Evolutionary conservation across 176 grass and related monocot species (phyloP).

Genomic region (Metroxylon sagu): DNA sequence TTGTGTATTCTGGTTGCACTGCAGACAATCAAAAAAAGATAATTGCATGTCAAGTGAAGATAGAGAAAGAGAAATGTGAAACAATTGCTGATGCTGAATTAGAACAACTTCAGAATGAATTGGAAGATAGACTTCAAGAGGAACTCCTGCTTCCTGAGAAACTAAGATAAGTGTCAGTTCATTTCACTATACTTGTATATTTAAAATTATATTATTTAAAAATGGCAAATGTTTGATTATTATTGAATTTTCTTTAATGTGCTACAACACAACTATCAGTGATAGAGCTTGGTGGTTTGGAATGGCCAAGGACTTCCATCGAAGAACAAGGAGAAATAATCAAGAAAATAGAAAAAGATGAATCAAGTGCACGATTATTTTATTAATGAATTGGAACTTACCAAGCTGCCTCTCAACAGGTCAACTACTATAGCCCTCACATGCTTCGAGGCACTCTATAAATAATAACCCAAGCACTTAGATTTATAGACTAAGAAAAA

Average conservation of each 20-base stretch:
- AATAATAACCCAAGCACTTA: no score
- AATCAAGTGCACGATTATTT: slow-evolving; percentile 41
- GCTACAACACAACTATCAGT: slow-evolving; percentile 40
- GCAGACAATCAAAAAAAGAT: slow-evolving; percentile 54
- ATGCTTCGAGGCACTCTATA: no score
- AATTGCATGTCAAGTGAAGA: slow-evolving; percentile 37
- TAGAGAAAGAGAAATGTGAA: slow-evolving; percentile 39
- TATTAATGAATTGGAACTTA: no score
- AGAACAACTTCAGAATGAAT: slow-evolving; percentile 29
- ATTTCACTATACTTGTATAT: no score
- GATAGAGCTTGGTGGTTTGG: slow-evolving; percentile 49
- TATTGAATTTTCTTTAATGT: slow-evolving; percentile 15
- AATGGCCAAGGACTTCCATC: slow-evolving; percentile 38
- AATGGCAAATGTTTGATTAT: slow-evolving; percentile 1
- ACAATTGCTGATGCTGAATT: slow-evolving; percentile 53
- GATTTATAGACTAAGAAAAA: no score
- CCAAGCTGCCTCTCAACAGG: no score
- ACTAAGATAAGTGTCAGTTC: slow-evolving; percentile 49
- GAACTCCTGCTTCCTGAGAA: slow-evolving; percentile 47
- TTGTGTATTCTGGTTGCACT: neutral
- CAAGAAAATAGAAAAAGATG: slow-evolving; percentile 57
- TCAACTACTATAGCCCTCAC: no score
- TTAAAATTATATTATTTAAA: neutral
- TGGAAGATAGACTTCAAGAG: slow-evolving; percentile 40
- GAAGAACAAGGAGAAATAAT: slow-evolving; percentile 36